Conservation (phyloP, 441 rosid genomes). For the Erodium moschatum region DNA sequence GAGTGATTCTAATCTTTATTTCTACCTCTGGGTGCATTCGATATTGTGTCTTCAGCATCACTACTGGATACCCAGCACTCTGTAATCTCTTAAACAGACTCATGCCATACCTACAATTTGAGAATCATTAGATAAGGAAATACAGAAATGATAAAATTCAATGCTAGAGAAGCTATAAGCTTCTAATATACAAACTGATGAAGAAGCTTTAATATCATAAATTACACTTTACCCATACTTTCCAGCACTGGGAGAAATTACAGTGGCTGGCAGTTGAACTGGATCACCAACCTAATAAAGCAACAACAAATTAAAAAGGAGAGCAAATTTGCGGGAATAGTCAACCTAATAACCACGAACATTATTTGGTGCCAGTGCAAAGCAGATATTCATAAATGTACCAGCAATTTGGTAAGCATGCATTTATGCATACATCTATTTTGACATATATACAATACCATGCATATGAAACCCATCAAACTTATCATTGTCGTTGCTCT, state of each 20-base stretch:
- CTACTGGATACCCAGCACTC: slow-evolving; percentile 88
- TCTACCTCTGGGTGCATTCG: slow-evolving; percentile 94
- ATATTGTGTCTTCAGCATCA: slow-evolving; percentile 86
- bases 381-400: neutral
- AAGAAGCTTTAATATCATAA: slow-evolving; percentile 3
- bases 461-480: neutral
- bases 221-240: slow-evolving; percentile 44
- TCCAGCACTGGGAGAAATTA: slow-evolving; percentile 71
- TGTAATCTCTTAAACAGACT: slow-evolving; percentile 94
- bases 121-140: slow-evolving; percentile 10
- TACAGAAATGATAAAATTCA: slow-evolving; percentile 3
- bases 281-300: slow-evolving; percentile 80
- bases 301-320: neutral
- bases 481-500: neutral
- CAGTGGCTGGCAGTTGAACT: slow-evolving; percentile 92
- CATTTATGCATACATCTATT: neutral
- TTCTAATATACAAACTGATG: neutral
- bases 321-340: neutral
- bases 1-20: neutral
- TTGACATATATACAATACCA: neutral
- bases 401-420: neutral
- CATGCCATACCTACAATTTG: slow-evolving; percentile 54
- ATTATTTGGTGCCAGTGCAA: neutral
- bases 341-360: slow-evolving; percentile 8
- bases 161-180: slow-evolving; percentile 1